Base-by-base conservation (phyloP, 768 basidiomycete genomes). In the Coprinopsis sp. region DNA sequence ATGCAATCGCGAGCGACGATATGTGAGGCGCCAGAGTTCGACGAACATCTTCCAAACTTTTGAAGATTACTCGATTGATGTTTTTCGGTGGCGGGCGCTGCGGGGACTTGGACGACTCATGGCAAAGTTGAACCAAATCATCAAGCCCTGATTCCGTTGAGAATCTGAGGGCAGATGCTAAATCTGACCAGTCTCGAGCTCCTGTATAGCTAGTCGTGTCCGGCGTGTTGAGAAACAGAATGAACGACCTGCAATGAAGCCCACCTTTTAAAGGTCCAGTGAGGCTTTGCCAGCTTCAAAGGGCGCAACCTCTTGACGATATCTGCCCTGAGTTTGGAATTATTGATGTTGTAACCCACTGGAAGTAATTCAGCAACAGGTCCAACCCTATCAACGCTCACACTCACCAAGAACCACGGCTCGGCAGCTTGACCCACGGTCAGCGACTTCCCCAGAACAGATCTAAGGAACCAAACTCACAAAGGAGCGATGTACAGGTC, bases 401-500 rank as follows among this genome's bases (percentile, higher is more conserved):
- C 18, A 30, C 75, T 37, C 56, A 81, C 81, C 51, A 25, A 81
- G 55, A 46, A 71, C 73, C 6, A 81, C 51, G 7, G 68, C 64
- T 51, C 68, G 64, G 52, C 75, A 79, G 16, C 79, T 81, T n/a
- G n/a, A n/a, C n/a, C n/a, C n/a, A 25, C 42, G 33, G 27, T 54
- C 47, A 12, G 12, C 7, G 19, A 43, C 10, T 31, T 4, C 6
- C 33, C 16, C 22, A 10, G 11, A 24, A 36, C n/a, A n/a, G n/a
- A n/a, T n/a, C n/a, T 13, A n/a, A 41, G 3, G 23, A 48, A 25
- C n/a, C 29, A 4, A 14, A 23, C 77, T 51, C 51, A 79, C 78
- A 79, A 60, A 34, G 78, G 67, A n/a, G 69, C 62, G 6, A 70
- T 67, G 49, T 76, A 79, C 0, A 73, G 57, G 21, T 61, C 58